Conservation (phyloP, 768 basidiomycete genomes). For the Tulasnella sp. region DNA sequence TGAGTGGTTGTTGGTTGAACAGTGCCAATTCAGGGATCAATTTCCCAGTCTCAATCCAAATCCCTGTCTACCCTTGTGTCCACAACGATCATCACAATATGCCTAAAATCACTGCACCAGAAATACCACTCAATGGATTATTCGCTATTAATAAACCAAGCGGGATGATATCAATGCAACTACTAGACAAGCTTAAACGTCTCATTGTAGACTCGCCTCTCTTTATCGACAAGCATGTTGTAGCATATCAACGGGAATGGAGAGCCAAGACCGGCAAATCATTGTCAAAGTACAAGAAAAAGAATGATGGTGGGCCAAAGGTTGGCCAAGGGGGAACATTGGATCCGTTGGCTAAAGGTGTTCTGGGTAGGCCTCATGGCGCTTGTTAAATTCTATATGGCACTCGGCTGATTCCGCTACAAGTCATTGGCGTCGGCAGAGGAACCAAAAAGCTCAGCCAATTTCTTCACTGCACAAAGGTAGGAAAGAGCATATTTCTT, state of each 20-base stretch:
- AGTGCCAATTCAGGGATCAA: no score
- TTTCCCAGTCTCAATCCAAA: no score
- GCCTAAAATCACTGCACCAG: slow-evolving; percentile 47
- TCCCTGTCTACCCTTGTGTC: no score
- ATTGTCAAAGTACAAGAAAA: slow-evolving; percentile 34
- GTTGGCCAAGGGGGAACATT: slow-evolving; percentile 91
- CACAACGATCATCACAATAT: no score
- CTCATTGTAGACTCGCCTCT: slow-evolving; percentile 64
- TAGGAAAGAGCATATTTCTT: slow-evolving; percentile 23
- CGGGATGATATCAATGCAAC: slow-evolving; percentile 82
- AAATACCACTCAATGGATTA: slow-evolving; percentile 59
- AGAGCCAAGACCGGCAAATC: slow-evolving; percentile 42
- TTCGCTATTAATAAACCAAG: slow-evolving; percentile 88
- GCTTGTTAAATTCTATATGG: background rate
- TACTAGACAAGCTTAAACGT: slow-evolving; percentile 73
- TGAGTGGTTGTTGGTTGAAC: no score
- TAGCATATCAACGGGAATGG: slow-evolving; percentile 16
- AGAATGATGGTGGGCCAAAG: slow-evolving; percentile 40
- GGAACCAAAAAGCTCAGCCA: slow-evolving; percentile 76
- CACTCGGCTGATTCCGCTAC: background rate
- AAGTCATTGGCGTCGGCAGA: slow-evolving; percentile 80
- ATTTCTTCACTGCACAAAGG: slow-evolving; percentile 86
- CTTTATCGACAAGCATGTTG: slow-evolving; percentile 36
- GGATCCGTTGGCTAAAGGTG: slow-evolving; percentile 93
- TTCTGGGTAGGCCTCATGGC: slow-evolving; percentile 48